These are phyloP conservation scores for Peronosclerospora sorghi DNA, from an alignment of 352 stramenopile species.

Conservation along the genomic window DNA sequence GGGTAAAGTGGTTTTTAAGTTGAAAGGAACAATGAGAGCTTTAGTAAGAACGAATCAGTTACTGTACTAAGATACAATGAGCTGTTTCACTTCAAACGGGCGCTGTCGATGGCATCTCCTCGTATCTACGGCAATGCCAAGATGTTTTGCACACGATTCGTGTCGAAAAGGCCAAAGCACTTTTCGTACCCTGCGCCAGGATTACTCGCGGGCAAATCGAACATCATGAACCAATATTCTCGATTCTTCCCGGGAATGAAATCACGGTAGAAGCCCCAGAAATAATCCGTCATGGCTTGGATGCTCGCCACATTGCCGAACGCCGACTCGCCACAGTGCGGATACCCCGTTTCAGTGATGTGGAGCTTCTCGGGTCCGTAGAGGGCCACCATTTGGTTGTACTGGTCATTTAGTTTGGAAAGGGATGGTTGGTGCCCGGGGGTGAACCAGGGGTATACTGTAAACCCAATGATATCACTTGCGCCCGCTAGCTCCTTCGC, in stretches of 20 bases:
- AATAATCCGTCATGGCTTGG: conserved; percentile 25
- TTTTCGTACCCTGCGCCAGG: conserved; percentile 33
- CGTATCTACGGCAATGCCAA: too few relatives aligned
- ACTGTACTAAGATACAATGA: too few relatives aligned
- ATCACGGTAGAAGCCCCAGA: conserved; percentile 25
- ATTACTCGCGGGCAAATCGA: conserved; percentile 38
- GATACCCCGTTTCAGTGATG: conserved; percentile 49
- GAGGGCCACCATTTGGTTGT: conserved; percentile 25
- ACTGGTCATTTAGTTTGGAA: conserved; percentile 41
- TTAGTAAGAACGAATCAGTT: too few relatives aligned
- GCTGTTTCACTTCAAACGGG: too few relatives aligned
- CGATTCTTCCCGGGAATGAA: conserved; percentile 5
- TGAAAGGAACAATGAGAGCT: too few relatives aligned
- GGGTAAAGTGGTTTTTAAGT: too few relatives aligned
- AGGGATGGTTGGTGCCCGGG: conserved; percentile 19
- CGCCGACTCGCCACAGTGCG: conserved; percentile 19
- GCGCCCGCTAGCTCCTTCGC: conserved; percentile 22
- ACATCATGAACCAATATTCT: conserved; percentile 54
- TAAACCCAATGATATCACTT: conserved; percentile 21
- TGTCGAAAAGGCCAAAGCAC: conserved; percentile 35
- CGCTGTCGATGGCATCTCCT: too few relatives aligned
- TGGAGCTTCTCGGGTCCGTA: conserved; percentile 28
- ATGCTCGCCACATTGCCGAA: conserved; percentile 22
- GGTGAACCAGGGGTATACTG: conserved; percentile 43
- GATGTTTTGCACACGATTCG: not conserved